Percentiles rank a stretch among this genome's conserved stretches.
Evolutionary conservation across 169 alveolate species (phyloP).

Genomic region (Plasmodium vivax): DNA sequence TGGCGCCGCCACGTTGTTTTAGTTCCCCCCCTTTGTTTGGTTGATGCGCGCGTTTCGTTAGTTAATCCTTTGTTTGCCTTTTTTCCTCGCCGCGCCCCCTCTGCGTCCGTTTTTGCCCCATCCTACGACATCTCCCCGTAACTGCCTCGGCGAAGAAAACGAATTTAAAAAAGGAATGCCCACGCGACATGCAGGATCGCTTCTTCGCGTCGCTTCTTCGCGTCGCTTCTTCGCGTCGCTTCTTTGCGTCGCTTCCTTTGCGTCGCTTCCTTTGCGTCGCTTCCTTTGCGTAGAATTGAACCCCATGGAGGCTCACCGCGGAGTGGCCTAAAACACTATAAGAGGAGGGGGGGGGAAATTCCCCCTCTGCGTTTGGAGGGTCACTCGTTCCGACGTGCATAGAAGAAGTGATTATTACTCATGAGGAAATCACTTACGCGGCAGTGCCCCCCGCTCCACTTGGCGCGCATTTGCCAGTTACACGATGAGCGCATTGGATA

Average conservation of each 20-base stretch:
- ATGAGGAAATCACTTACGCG: not conserved
- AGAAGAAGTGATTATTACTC: not conserved
- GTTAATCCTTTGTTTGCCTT: not conserved
- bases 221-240: no score
- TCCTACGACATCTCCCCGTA: not conserved
- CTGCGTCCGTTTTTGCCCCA: not conserved
- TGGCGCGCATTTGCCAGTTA: not conserved
- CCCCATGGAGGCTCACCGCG: not conserved
- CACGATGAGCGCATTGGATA: not conserved
- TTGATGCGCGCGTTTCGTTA: not conserved
- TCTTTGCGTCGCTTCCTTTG: not conserved
- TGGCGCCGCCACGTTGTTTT: not conserved
- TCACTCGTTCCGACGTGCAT: not conserved
- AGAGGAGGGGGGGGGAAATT: not conserved
- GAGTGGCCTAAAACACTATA: not conserved
- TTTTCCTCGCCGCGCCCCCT: no score
- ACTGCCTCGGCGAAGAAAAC: not conserved
- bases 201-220: no score
- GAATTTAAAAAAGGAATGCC: not conserved
- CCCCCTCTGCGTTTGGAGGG: not conserved
- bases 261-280: no score
- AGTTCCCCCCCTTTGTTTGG: not conserved
- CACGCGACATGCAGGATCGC: not conserved
- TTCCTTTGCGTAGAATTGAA: not conserved
- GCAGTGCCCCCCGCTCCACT: not conserved